Evolutionary conservation across 176 grass and related monocot species (phyloP), one percentile per base, ranked within the genome.

Genomic region (Rhynchospora tenuis): DNA sequence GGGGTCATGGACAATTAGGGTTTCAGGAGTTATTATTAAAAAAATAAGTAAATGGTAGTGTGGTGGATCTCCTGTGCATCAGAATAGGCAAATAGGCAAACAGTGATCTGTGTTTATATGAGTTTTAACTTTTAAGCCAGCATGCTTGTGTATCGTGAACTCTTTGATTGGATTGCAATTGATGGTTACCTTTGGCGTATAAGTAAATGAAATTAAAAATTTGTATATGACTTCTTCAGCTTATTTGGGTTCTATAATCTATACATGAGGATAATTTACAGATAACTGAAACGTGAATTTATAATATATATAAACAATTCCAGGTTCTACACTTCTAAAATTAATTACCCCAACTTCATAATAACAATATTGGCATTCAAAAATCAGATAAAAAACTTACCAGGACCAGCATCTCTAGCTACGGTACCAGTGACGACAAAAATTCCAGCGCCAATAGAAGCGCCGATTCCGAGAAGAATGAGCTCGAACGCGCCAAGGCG

Each of bases 401-500:
- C 96, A 26, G 96, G 96, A 27, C 96, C 96, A 22, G 91, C 89
- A 88, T 99, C 96, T 86, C 81, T 93, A 86, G 96, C 96, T 33
- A 99, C 93, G 50, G 96, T 99, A 15, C 96, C 96, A 64, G 96
- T 99, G 83, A 95, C 62, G 76, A 95, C 96, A 85, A 95, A 99
- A 68, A 99, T 99, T 23, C 93, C 96, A 43, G 93, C 96, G 52
- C 96, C 96, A 82, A 99, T 89, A 62, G 96, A 99, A 26, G 96
- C 96, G 17, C 93, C 93, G 72, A 99, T 95, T 44, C 96, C 96
- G 47, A 99, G 13, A 28, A 99, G 93, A 44, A 99, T 72, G 84
- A 99, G 89, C 52, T 95, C 91, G 64, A 90, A 84, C 31, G 88
- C 87, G 64, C 96, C 96, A 46, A 99, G 96, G 79, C 85, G 88